Percentiles rank a stretch among this genome's conserved stretches.
phyloP scores from a whole-genome alignment of 108 stramenopile genomes.

The Discostella pseudostelligera region DNA sequence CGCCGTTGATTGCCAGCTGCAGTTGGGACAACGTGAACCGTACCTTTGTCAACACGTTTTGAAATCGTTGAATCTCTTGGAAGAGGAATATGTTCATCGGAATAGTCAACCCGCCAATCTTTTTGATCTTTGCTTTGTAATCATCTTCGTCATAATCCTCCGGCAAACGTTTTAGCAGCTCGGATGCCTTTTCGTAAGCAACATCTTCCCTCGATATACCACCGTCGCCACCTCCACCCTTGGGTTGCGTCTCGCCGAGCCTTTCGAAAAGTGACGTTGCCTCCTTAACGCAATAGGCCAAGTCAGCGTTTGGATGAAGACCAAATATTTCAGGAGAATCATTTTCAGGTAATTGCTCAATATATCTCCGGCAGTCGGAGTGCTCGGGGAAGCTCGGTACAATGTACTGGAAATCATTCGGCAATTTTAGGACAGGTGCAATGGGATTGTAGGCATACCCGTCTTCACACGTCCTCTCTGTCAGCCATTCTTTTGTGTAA shows the following conservation, averaged over 20 bases:
- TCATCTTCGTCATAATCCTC: slow-evolving; percentile 87
- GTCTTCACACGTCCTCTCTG: slow-evolving; percentile 65
- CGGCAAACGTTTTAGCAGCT: slow-evolving; percentile 73
- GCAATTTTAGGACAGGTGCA: slow-evolving; percentile 68
- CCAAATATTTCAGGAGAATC: slow-evolving; percentile 93
- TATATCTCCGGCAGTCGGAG: slow-evolving; percentile 69
- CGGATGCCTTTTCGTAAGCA: slow-evolving; percentile 72
- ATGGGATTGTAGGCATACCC: slow-evolving; percentile 78
- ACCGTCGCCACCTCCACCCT: slow-evolving; percentile 68
- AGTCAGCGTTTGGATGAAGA: slow-evolving; percentile 91
- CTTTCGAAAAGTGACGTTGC: slow-evolving; percentile 77
- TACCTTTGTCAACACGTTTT: slow-evolving; percentile 79
- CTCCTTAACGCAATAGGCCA: slow-evolving; percentile 88
- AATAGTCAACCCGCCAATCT: slow-evolving; percentile 77
- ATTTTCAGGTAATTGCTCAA: slow-evolving; percentile 78
- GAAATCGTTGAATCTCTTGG: slow-evolving; percentile 88
- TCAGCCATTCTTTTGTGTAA: slow-evolving; percentile 86
- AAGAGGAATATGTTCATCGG: slow-evolving; percentile 90
- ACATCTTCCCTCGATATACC: slow-evolving; percentile 75
- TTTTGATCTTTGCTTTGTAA: slow-evolving; percentile 77
- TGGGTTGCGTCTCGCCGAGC: slow-evolving; percentile 87
- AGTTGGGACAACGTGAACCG: slow-evolving; percentile 76
- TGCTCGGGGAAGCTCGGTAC: slow-evolving; percentile 67
- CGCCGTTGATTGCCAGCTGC: slow-evolving; percentile 86
- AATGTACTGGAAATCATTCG: slow-evolving; percentile 76